These are phyloP conservation scores for Macrolepiota albuminosa DNA, from an alignment of 768 basidiomycete species.

Conservation along the genomic window DNA sequence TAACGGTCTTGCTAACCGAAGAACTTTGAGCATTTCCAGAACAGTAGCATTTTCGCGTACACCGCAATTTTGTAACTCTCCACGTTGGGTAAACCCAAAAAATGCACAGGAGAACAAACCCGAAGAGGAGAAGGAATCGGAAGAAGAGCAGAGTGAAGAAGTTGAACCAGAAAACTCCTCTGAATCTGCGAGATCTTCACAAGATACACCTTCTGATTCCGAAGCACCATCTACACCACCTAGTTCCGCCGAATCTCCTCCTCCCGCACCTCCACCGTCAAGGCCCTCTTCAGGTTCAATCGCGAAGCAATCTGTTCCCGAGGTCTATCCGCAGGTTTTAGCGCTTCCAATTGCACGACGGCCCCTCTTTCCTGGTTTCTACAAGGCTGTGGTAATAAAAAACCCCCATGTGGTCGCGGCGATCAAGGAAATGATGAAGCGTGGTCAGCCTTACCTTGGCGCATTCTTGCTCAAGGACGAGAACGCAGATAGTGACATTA, in stretches of 20 bases:
- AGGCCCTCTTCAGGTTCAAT: slow-evolving; percentile 45
- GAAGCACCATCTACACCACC: slow-evolving; percentile 17
- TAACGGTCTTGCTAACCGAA: not conserved
- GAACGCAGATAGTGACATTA: slow-evolving; percentile 87
- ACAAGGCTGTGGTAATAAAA: slow-evolving; percentile 93
- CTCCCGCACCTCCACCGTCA: slow-evolving; percentile 12
- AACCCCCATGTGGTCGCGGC: slow-evolving; percentile 90
- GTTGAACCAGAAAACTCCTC: slow-evolving; percentile 12
- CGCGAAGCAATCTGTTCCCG: slow-evolving; percentile 84
- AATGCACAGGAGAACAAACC: slow-evolving; percentile 13
- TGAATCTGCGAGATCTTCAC: slow-evolving; percentile 12
- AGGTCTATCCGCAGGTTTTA: slow-evolving; percentile 88
- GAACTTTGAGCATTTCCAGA: slow-evolving; percentile 6
- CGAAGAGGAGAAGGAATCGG: slow-evolving; percentile 10
- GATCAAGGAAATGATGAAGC: slow-evolving; percentile 94
- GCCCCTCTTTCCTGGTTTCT: slow-evolving; percentile 96
- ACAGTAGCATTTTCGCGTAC: slow-evolving; percentile 11
- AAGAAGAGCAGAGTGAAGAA: slow-evolving; percentile 6
- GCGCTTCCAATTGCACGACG: slow-evolving; percentile 93
- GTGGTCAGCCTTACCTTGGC: slow-evolving; percentile 95
- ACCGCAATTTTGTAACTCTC: slow-evolving; percentile 10
- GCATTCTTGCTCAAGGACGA: slow-evolving; percentile 96
- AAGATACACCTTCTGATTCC: slow-evolving; percentile 13
- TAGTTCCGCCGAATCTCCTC: slow-evolving; percentile 15
- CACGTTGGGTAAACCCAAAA: slow-evolving; percentile 22